Evolutionary conservation across 1,284 basidiomycete species (phyloP).

Genomic region (Sphagnurus paluster): DNA sequence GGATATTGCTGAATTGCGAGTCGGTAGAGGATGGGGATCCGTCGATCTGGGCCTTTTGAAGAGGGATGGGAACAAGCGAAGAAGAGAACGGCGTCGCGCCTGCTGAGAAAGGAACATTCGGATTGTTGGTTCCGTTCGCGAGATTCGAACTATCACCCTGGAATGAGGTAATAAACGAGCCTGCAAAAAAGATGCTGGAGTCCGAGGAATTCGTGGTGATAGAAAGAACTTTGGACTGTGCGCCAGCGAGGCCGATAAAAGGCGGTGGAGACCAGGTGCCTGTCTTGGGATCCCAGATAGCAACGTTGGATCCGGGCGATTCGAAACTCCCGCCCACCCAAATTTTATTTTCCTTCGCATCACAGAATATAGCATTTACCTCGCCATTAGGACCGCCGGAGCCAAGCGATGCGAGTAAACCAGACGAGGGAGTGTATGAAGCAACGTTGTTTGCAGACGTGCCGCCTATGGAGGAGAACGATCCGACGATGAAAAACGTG

Average conservation of each 20-base stretch:
- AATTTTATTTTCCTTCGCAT: constrained; percentile 65
- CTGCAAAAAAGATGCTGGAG: constrained; percentile 82
- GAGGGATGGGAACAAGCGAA: constrained; percentile 85
- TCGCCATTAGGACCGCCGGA: constrained; percentile 68
- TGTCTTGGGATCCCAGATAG: constrained; percentile 72
- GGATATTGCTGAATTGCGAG: constrained; percentile 67
- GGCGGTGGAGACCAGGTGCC: constrained; percentile 74
- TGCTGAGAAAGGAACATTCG: constrained; percentile 72
- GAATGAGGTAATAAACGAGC: constrained; percentile 81
- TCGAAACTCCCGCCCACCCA: constrained; percentile 89
- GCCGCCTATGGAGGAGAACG: constrained; percentile 67
- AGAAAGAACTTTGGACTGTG: constrained; percentile 65
- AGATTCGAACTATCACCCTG: constrained; percentile 53
- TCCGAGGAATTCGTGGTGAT: constrained; percentile 77
- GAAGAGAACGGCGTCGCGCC: constrained; percentile 87
- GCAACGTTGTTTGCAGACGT: constrained; percentile 67
- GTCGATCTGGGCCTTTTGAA: constrained; percentile 65
- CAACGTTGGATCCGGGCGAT: constrained; percentile 71
- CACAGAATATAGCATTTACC: constrained; percentile 83
- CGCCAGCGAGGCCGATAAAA: constrained; percentile 83
- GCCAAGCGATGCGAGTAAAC: constrained; percentile 60
- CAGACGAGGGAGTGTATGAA: constrained; percentile 65
- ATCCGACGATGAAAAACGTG: constrained; percentile 74
- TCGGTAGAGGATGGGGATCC: constrained; percentile 72
- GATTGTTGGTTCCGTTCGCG: constrained; percentile 68